Base-by-base conservation (phyloP, 2,329 filamentous ascomycete species). In the Geosmithia flava region DNA sequence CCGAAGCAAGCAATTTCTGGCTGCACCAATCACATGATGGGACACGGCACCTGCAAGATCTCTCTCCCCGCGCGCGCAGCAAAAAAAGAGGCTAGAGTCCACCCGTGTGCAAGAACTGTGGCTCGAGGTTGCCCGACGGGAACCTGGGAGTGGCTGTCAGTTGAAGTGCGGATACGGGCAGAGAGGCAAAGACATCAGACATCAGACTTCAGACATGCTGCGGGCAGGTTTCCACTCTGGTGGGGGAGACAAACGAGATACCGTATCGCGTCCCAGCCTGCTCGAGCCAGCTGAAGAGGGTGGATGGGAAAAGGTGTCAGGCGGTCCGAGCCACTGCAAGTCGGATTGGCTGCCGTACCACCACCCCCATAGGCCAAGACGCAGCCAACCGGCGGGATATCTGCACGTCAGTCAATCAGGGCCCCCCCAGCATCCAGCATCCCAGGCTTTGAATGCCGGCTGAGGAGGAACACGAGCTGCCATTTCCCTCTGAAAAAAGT, bases 291-390 rank as follows among this genome's bases (percentile, higher is more conserved):
- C 33, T 37, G 33, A 33, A 44, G 23, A 48, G 37, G 41, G 43
- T 44, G 41, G 47, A 48, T 44, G 47, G 23, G 47, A 37, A 20
- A 37, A 27, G 20, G 40, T 16, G 47, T 48, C 47, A 48, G 47
- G 47, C 40, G 46, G 43, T 48, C 47, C 23, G 47, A 19, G 19
- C n/a, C 20, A 20, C 47, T 44, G 41, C 41, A 42, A 16, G 23
- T 29, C 27, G 47, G 47, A 48, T 48, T 48, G 47, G 47, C 47
- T 42, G 27, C 15, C 40, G 20, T 39, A 41, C 41, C 20, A 27
- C 40, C 47, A 37, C 23, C n/a, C 37, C 33, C 5, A 37, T 11
- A 37, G 29, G 29, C 29, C 29, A 37, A 37, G 23, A 47, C 23
- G 45, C 45, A 23, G 27, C 45, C 45, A 27, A 11, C 33, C 30